phyloP scores from a whole-genome alignment of 345 rosid genomes.

The Hirschfeldia incana region DNA sequence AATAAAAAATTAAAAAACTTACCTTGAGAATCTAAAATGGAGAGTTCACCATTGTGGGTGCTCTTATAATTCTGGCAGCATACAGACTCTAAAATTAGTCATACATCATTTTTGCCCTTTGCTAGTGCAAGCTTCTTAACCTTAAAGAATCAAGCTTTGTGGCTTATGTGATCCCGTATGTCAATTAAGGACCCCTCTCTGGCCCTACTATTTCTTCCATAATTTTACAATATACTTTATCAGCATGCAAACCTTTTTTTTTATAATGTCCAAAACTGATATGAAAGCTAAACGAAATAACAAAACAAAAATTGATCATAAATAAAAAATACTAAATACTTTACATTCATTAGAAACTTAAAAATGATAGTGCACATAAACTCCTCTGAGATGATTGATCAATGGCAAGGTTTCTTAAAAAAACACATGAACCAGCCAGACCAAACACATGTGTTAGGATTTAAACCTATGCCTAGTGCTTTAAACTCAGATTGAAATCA shows the following conservation, averaged over 20 bases:
- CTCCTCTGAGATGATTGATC: slow-evolving; percentile 24
- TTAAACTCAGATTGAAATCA: too few relatives aligned
- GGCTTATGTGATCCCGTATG: slow-evolving; percentile 23
- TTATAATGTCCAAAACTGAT: neutral
- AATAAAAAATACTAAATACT: slow-evolving; percentile 5
- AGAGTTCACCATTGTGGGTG: too few relatives aligned
- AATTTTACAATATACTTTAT: neutral
- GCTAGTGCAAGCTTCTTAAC: slow-evolving; percentile 1
- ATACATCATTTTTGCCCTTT: slow-evolving; percentile 7
- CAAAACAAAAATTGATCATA: neutral
- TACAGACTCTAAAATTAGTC: neutral
- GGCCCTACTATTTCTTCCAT: neutral
- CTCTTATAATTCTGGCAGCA: neutral
- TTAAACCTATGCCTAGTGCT: too few relatives aligned
- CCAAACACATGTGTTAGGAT: slow-evolving; percentile 18
- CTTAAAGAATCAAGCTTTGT: slow-evolving; percentile 21
- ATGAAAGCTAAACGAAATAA: neutral
- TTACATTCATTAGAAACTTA: slow-evolving; percentile 23
- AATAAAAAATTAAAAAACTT: too few relatives aligned
- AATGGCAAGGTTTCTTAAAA: slow-evolving; percentile 15
- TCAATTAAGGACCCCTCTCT: slow-evolving; percentile 15
- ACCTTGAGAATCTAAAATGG: too few relatives aligned
- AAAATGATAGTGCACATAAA: slow-evolving; percentile 11
- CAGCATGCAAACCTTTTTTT: slow-evolving; percentile 1
- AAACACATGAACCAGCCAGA: slow-evolving; percentile 37